Percentiles rank a stretch among this genome's conserved stretches.
Evolutionary conservation across 2,329 filamentous ascomycete genomes (phyloP).

Genomic region (Dryadomyces sulphureus): DNA sequence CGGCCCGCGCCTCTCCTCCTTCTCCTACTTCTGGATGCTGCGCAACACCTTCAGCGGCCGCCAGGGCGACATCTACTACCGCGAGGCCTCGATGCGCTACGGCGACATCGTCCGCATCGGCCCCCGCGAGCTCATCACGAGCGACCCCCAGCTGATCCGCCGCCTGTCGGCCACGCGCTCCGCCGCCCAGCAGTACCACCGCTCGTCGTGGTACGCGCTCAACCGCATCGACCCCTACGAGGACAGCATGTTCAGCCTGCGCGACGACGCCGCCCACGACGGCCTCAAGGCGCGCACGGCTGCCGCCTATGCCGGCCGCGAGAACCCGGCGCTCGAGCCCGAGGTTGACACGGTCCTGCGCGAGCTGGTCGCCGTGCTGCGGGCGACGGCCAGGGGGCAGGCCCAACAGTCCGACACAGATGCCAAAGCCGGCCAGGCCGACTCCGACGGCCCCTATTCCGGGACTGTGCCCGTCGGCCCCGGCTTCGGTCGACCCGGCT

Average conservation of each 20-base stretch:
- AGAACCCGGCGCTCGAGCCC: conserved; percentile 14
- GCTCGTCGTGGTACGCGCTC: conserved; percentile 26
- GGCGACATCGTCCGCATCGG: conserved; percentile 20
- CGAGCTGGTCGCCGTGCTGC: conserved; percentile 9
- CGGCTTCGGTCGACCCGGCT: neutral
- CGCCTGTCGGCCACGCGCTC: conserved; percentile 15
- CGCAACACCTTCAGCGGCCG: conserved; percentile 11
- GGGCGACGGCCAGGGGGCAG: neutral
- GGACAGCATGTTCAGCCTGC: conserved; percentile 31
- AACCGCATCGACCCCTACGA: conserved; percentile 30
- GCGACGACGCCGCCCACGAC: conserved; percentile 16
- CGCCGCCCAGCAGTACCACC: conserved; percentile 14
- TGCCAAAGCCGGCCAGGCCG: too few relatives aligned
- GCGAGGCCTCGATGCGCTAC: conserved; percentile 12
- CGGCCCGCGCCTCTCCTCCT: conserved; percentile 16
- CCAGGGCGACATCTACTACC: conserved; percentile 12
- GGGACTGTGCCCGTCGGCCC: neutral
- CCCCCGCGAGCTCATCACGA: conserved; percentile 21
- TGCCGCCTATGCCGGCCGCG: conserved; percentile 16
- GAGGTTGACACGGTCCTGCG: conserved; percentile 13
- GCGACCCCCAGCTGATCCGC: conserved; percentile 17
- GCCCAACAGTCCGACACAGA: too few relatives aligned
- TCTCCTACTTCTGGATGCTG: conserved; percentile 20
- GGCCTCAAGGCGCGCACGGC: conserved; percentile 14
- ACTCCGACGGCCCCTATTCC: neutral